phyloP scores from a whole-genome alignment of 2,329 filamentous ascomycete species.

The Alternaria metachromatica region DNA sequence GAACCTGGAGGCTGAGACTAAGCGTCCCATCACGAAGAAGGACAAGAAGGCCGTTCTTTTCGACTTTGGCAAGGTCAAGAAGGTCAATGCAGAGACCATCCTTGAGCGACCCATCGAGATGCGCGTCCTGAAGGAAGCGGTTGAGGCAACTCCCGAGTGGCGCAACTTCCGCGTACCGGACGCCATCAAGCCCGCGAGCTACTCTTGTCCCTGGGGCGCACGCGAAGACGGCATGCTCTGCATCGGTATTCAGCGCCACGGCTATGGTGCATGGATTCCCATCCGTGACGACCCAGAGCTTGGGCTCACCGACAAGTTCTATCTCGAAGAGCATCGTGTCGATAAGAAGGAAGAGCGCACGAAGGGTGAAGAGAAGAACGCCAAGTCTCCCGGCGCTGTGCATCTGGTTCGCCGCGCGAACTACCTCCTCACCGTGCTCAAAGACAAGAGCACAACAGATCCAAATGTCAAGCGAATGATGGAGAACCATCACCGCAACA shows the following conservation, averaged over 20 bases:
- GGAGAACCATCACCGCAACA: conserved; percentile 94
- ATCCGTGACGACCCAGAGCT: conserved; percentile 92
- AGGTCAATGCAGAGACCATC: conserved; percentile 94
- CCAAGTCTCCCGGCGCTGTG: conserved; percentile 94
- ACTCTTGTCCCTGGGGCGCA: conserved; percentile 89
- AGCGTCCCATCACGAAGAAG: conserved; percentile 90
- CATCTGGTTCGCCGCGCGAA: conserved; percentile 94
- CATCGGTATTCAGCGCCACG: conserved; percentile 89
- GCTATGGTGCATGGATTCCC: conserved; percentile 93
- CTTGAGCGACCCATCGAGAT: conserved; percentile 90
- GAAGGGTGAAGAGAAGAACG: conserved; percentile 72
- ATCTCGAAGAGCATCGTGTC: conserved; percentile 96
- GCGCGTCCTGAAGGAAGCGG: conserved; percentile 78
- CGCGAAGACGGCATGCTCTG: conserved; percentile 97
- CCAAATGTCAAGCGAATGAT: conserved; percentile 77
- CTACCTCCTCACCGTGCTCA: conserved; percentile 92
- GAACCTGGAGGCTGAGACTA: conserved; percentile 71
- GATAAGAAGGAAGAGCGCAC: conserved; percentile 94
- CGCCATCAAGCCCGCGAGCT: conserved; percentile 89
- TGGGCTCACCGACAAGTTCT: conserved; percentile 87
- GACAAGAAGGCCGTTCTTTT: conserved; percentile 97
- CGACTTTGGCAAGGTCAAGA: conserved; percentile 90
- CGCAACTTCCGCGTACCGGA: conserved; percentile 85
- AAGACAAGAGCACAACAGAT: conserved; percentile 79
- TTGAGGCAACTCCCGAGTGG: conserved; percentile 70